phyloP scores from a whole-genome alignment of 805 yeast species.

The Nakazawaea pomicola region DNA sequence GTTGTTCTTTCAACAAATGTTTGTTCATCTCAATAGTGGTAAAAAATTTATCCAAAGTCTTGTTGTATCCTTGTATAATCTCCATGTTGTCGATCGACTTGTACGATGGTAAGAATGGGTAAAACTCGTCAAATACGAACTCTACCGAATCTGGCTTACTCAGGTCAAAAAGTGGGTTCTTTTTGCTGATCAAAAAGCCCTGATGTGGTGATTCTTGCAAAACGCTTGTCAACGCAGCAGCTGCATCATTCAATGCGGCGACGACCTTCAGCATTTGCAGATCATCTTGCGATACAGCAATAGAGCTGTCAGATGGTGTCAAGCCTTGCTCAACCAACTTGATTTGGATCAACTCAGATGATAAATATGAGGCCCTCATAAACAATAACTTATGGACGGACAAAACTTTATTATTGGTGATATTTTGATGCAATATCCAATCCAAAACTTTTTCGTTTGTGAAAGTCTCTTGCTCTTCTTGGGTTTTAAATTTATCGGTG shows the following conservation, averaged over 20 bases:
- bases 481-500: slow-evolving; percentile 15
- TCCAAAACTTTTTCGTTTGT: slow-evolving; percentile 25
- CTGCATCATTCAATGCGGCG: slow-evolving; percentile 42
- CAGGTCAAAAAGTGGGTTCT: slow-evolving; percentile 46
- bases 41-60: slow-evolving; percentile 77
- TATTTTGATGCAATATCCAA: slow-evolving; percentile 37
- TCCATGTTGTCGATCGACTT: slow-evolving; percentile 24
- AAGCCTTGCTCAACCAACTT: slow-evolving; percentile 42
- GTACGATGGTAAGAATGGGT: slow-evolving; percentile 43
- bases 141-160: slow-evolving; percentile 33
- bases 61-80: slow-evolving; percentile 62
- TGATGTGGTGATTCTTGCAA: slow-evolving; percentile 29
- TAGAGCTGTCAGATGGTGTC: slow-evolving; percentile 30
- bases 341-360: slow-evolving; percentile 73
- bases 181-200: slow-evolving; percentile 64
- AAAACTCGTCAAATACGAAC: slow-evolving; percentile 48
- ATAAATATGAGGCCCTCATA: slow-evolving; percentile 63
- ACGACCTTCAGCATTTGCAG: slow-evolving; percentile 28
- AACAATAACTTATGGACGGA: slow-evolving; percentile 70
- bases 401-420: slow-evolving; percentile 32
- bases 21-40: slow-evolving; percentile 83
- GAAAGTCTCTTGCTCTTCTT: slow-evolving; percentile 17
- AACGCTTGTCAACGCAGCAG: slow-evolving; percentile 34
- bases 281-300: slow-evolving; percentile 25
- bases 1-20: slow-evolving; percentile 66